Evolutionary conservation across 129 eudicot species (phyloP), one percentile per base, ranked within the genome.

Genomic region (Centaurea solstitialis): DNA sequence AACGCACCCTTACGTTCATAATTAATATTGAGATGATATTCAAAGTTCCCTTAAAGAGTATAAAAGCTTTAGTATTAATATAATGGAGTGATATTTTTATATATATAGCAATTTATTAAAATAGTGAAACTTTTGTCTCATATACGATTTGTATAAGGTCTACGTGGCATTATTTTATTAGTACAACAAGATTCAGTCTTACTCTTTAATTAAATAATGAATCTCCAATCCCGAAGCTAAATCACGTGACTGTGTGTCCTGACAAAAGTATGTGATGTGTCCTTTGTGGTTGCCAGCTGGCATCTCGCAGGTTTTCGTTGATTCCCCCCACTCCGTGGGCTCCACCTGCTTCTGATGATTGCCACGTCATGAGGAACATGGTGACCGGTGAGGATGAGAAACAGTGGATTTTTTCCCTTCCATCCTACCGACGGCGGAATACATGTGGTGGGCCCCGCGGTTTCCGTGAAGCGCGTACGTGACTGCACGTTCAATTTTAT

Each of bases 391-490:
- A n/a, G n/a, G 5, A 22, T 8, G 3, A 20, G 30, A 64, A 64
- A 20, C 68, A 64, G 28, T 64, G 68, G 68, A 64, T 17, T n/a
- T 50, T 64, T 64, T 64, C 22, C n/a, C n/a, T n/a, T n/a, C n/a
- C n/a, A n/a, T n/a, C n/a, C 68, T 21, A 64, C 68, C 68, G 68
- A 64, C 68, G 68, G 68, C 68, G 30, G 68, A 64, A 64, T 64
- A 64, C 68, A 64, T 64, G 30, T 64, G 68, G 68, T 22, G 68
- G 68, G 4, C 30, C 68, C 68, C 68, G 1, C 68, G 3, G 15
- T 64, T 64, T 18, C 26, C 68, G 30, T 22, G 28, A 64, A 64
- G 68, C 68, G 68, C 68, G 68, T 64, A 64, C 68, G 30, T 64
- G 68, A 64, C 68, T 64, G 68, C 68, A 64, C 68, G 68, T 64